Conservation (phyloP, 495 filamentous ascomycete species). For the Massariosphaeria phaeospora region DNA sequence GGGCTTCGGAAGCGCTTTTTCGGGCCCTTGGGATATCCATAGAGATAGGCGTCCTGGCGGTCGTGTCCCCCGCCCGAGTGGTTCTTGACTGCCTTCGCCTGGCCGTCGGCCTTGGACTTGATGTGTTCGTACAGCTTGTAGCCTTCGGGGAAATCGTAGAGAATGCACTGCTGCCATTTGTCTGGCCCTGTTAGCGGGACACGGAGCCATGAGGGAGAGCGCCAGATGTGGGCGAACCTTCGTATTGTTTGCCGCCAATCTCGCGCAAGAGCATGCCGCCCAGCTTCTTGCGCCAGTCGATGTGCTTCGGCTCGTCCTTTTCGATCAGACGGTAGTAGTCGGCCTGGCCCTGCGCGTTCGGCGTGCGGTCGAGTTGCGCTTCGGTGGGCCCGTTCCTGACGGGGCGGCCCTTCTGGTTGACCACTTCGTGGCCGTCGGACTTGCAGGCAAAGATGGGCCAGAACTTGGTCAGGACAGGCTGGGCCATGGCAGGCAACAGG, state of each 20-base stretch:
- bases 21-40: slow-evolving; percentile 55
- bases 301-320: slow-evolving; percentile 43
- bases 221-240: too few species aligned
- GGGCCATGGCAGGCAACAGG: slow-evolving; percentile 16
- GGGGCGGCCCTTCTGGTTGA: slow-evolving; percentile 32
- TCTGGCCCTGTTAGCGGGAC: slow-evolving; percentile 38
- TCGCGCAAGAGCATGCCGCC: slow-evolving; percentile 49
- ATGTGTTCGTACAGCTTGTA: slow-evolving; percentile 58
- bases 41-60: slow-evolving; percentile 56
- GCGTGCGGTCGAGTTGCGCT: slow-evolving; percentile 44
- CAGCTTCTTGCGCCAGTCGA: slow-evolving; percentile 54
- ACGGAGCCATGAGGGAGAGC: too few species aligned
- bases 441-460: slow-evolving; percentile 39
- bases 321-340: slow-evolving; percentile 47
- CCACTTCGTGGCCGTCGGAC: slow-evolving; percentile 43
- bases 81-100: slow-evolving; percentile 40
- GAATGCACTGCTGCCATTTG: slow-evolving; percentile 43
- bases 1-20: slow-evolving; percentile 57
- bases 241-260: slow-evolving; percentile 40
- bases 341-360: slow-evolving; percentile 46
- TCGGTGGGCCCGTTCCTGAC: slow-evolving; percentile 46
- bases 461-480: slow-evolving; percentile 34
- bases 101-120: slow-evolving; percentile 41
- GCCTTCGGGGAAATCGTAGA: slow-evolving; percentile 51
- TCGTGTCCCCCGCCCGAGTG: slow-evolving; percentile 44